These are phyloP conservation scores for Dothiorella sarmentorum DNA, from an alignment of 2,329 filamentous ascomycete genomes.

Conservation along the genomic window DNA sequence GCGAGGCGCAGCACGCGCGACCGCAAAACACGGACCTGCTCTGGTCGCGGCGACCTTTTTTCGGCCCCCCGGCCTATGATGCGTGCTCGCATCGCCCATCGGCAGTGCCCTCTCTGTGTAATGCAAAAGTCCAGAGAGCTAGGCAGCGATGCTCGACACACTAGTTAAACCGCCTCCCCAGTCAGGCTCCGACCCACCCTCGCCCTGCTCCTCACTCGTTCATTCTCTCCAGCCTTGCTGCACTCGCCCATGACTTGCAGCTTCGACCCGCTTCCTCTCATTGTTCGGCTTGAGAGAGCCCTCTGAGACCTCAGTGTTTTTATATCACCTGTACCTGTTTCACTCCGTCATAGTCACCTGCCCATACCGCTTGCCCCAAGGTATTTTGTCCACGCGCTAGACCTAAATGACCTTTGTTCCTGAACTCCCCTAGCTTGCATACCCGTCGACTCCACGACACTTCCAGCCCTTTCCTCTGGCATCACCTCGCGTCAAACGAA, in stretches of 20 bases:
- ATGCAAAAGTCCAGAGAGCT: background rate
- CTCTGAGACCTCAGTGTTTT: background rate
- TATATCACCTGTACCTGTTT: slow-evolving; percentile 15
- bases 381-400: slow-evolving; percentile 10
- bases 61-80: slow-evolving; percentile 11
- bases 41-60: background rate
- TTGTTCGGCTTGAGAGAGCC: background rate
- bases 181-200: background rate
- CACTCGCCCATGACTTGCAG: background rate
- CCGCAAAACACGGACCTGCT: background rate
- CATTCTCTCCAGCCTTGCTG: background rate
- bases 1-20: slow-evolving; percentile 12
- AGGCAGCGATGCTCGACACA: slow-evolving; percentile 3
- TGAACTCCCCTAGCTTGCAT: slow-evolving; percentile 3
- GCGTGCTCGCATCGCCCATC: background rate
- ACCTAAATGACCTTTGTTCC: slow-evolving; percentile 15
- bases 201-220: background rate
- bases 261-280: background rate
- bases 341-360: slow-evolving; percentile 7
- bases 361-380: background rate
- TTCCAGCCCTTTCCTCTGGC: background rate
- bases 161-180: slow-evolving; percentile 11
- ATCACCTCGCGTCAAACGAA: background rate
- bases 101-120: background rate
- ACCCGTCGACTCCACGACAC: background rate